Evolutionary conservation across 1,284 basidiomycete genomes (phyloP).

Genomic region (Austroboletus novae-zelandiae): DNA sequence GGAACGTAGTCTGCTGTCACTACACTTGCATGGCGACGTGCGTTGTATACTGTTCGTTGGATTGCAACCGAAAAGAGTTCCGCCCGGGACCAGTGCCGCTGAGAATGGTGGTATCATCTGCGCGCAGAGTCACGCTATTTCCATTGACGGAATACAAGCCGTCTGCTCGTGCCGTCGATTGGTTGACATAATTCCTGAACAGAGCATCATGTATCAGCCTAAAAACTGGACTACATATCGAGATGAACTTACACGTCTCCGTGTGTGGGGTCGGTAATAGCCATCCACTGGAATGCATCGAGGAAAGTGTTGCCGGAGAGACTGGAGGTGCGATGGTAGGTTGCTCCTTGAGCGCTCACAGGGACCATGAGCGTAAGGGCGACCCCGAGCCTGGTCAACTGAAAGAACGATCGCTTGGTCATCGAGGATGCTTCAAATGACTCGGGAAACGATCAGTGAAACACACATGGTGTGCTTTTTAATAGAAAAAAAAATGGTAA

Average conservation of each 20-base stretch:
- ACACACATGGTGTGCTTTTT: too few species aligned
- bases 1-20: neutral
- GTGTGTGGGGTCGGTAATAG: neutral
- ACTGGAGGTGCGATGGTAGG: neutral
- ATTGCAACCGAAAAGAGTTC: constrained; percentile 36
- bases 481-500: too few species aligned
- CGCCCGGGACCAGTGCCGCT: constrained; percentile 33
- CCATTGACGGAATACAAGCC: constrained; percentile 48
- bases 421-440: too few species aligned
- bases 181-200: constrained; percentile 39
- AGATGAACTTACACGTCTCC: neutral
- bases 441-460: too few species aligned
- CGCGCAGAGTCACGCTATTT: constrained; percentile 43
- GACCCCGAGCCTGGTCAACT: too few species aligned
- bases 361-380: too few species aligned
- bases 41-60: constrained; percentile 29
- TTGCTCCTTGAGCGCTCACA: neutral
- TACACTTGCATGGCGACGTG: constrained; percentile 26
- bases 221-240: neutral
- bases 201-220: too few species aligned
- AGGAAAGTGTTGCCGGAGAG: neutral
- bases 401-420: too few species aligned
- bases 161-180: constrained; percentile 39
- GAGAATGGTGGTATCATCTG: constrained; percentile 33
- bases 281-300: neutral